Evolutionary conservation across 1,139 yeast species (phyloP), one percentile per base, ranked within the genome.

Genomic region (Yueomyces sp.): DNA sequence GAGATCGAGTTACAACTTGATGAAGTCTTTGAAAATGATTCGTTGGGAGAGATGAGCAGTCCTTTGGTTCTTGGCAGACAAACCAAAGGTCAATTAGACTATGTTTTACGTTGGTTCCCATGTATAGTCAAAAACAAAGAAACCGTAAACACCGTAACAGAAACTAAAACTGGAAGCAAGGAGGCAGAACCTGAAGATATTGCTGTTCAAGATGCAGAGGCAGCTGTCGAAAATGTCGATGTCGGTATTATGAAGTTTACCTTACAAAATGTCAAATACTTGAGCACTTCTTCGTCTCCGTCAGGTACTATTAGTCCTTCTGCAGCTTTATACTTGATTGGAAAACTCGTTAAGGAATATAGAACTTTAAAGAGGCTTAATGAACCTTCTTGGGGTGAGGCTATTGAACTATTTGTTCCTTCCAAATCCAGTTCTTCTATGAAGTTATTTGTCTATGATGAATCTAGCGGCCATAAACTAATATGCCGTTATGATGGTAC

Each of bases 281-380:
- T 91, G 57, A 93, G 84, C 55, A 65, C 73, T 36, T 66, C 78
- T 3, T 62, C 69, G 41, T 76, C 93, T 1, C 67, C 79, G 46
- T 70, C 81, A 48, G 96, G 95, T 40, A 71, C 70, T 43, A 65
- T 82, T 57, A 78, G 81, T 53, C 84, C 91, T 29, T 78, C 72
- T 57, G 86, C 86, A 8, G 84, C 79, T 52, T 62, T 82, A 27
- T 76, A 63, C 52, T 61, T 80, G 43, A 76, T 80, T 55, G 72
- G 70, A 39, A 71, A 76, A 48, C 63, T 75, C 44, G 69, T 71
- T 11, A 73, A 73, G 53, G 63, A 64, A 4, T 74, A 78, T 47
- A 77, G 91, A 68, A 71, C 71, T 36, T 67, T 81, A 56, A 77
- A 76, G 55, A 73, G 75, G 55, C 72, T 77, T 19, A 81, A 81